Percentiles rank a stretch among this genome's conserved stretches.
These are phyloP conservation scores for Trichoderma simmonsii DNA, from an alignment of 2,329 filamentous ascomycete genomes.

Conservation along the genomic window DNA sequence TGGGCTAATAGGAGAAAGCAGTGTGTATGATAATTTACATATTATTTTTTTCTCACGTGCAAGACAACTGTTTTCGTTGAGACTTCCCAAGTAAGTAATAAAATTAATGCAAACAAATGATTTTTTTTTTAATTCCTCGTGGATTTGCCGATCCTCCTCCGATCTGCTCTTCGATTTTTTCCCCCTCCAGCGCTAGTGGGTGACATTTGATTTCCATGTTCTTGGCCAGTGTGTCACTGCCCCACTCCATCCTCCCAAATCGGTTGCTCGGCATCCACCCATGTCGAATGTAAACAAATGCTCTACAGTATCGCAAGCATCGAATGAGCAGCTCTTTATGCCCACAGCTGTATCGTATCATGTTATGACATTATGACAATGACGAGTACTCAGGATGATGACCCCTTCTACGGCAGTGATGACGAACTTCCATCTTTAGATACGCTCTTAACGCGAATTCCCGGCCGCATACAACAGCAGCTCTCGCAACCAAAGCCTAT, in stretches of 20 bases:
- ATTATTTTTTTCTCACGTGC: background rate
- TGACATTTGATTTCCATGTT: background rate
- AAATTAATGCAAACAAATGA: background rate
- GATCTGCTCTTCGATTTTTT: background rate
- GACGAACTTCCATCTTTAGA: background rate
- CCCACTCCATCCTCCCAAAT: background rate
- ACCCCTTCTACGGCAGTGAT: background rate
- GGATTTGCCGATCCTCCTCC: background rate
- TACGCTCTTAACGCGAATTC: background rate
- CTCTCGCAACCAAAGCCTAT: background rate
- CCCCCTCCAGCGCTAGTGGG: background rate
- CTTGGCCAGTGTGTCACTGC: background rate
- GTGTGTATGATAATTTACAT: background rate
- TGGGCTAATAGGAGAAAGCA: background rate
- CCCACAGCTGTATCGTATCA: background rate
- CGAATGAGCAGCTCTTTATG: background rate
- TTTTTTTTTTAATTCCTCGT: background rate
- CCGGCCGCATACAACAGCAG: background rate
- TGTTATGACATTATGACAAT: background rate
- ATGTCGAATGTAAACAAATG: conserved; percentile 6
- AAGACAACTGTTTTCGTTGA: background rate
- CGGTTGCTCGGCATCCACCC: background rate
- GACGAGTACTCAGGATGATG: background rate
- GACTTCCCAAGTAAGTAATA: background rate
- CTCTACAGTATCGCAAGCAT: background rate